A percentile compares a stretch with the other conserved stretches of the same genome.
Conservation (phyloP, 1,284 basidiomycete species). For the Termitomyces sp. region DNA sequence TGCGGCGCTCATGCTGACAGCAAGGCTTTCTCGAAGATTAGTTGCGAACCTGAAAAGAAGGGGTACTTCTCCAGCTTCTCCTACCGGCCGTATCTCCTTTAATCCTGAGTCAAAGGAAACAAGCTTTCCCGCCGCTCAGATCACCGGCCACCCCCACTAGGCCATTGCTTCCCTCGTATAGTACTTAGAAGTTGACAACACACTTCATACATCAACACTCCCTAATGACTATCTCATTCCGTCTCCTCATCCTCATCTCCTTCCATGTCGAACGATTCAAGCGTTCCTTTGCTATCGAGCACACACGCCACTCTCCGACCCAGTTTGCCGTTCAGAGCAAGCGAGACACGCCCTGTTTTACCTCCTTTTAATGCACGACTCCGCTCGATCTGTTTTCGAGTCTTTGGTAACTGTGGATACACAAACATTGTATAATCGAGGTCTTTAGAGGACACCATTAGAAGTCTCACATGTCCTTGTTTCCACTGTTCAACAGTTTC, state of each 20-base stretch:
- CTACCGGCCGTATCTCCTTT: slow-evolving; percentile 32
- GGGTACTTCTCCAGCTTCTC: slow-evolving; percentile 25
- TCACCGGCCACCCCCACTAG: slow-evolving; percentile 22
- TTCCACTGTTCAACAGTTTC: slow-evolving; percentile 49
- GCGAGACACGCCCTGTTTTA: slow-evolving; percentile 42
- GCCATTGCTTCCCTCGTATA: slow-evolving; percentile 21
- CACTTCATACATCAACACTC: slow-evolving; percentile 1
- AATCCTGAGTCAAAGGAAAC: slow-evolving; percentile 18
- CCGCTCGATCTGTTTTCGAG: slow-evolving; percentile 49
- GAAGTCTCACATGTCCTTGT: slow-evolving; percentile 36
- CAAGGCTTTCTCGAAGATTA: slow-evolving; percentile 33
- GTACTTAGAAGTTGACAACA: slow-evolving; percentile 16
- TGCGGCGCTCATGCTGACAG: slow-evolving; percentile 39
- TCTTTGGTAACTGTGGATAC: slow-evolving; percentile 37
- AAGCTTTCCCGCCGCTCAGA: slow-evolving; percentile 20
- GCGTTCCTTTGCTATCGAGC: slow-evolving; percentile 52
- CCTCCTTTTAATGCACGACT: slow-evolving; percentile 51
- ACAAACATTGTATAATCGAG: slow-evolving; percentile 2
- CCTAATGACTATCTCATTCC: slow-evolving; percentile 26
- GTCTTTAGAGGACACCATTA: background rate
- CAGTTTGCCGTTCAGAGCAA: slow-evolving; percentile 68
- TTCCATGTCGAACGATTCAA: slow-evolving; percentile 78
- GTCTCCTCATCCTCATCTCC: slow-evolving; percentile 52
- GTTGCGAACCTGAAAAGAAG: slow-evolving; percentile 25
- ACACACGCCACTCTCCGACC: slow-evolving; percentile 74